A percentile compares a stretch with the other conserved stretches of the same genome.
Conservation (phyloP, 257 asterid genomes). For the Perilla frutescens region DNA sequence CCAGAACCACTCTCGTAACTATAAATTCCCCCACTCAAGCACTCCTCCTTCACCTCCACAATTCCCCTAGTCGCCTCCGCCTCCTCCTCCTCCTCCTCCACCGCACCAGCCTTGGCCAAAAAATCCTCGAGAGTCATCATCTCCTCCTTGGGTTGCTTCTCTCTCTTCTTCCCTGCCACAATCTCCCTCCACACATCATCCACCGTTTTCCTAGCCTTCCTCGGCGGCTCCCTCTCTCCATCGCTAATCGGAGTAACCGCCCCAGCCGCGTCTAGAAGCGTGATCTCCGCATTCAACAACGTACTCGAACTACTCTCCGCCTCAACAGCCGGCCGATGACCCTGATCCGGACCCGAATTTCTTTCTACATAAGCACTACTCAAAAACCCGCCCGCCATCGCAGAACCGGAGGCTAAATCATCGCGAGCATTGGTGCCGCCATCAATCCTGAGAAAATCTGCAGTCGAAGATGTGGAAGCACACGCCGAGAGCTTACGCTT, state of each 20-base stretch:
- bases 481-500: slow-evolving; percentile 51
- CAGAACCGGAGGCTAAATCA: slow-evolving; percentile 37
- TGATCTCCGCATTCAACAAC: slow-evolving; percentile 57
- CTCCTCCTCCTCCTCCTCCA: slow-evolving; percentile 42
- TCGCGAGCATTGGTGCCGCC: slow-evolving; percentile 40
- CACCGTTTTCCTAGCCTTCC: slow-evolving; percentile 67
- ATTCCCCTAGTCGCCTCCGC: slow-evolving; percentile 28
- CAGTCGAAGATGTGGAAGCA: slow-evolving; percentile 40
- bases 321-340: slow-evolving; percentile 37
- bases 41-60: slow-evolving; percentile 58
- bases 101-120: slow-evolving; percentile 72
- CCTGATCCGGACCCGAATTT: slow-evolving; percentile 40
- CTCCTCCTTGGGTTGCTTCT: slow-evolving; percentile 61
- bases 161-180: slow-evolving; percentile 70
- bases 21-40: slow-evolving; percentile 33
- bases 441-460: slow-evolving; percentile 44
- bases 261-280: slow-evolving; percentile 59
- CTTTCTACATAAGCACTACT: slow-evolving; percentile 38
- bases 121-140: slow-evolving; percentile 94
- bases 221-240: slow-evolving; percentile 46
- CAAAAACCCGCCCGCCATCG: slow-evolving; percentile 40
- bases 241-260: slow-evolving; percentile 55
- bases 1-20: slow-evolving; percentile 34
- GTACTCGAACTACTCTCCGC: slow-evolving; percentile 45
- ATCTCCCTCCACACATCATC: slow-evolving; percentile 98